phyloP scores from a whole-genome alignment of 208 protist species.

The Crithidia expoeki region DNA sequence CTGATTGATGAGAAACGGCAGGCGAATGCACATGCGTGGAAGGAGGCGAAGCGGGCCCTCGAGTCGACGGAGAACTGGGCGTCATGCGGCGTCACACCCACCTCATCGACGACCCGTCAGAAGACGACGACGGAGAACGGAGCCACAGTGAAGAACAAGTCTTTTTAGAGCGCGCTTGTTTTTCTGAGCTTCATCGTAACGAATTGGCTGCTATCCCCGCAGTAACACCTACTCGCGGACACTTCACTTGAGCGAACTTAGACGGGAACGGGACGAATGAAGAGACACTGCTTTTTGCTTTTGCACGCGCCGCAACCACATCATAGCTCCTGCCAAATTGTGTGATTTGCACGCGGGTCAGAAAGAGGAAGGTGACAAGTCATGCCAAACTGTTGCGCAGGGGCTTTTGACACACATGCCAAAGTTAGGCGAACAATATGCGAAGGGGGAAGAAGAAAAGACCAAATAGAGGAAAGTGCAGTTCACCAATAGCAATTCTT shows the following conservation, averaged over 20 bases:
- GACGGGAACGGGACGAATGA: too few relatives aligned
- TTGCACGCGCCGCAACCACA: too few relatives aligned
- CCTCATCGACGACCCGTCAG: slow-evolving; percentile 4
- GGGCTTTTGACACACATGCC: neutral
- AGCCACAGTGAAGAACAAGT: neutral
- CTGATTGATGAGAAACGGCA: slow-evolving; percentile 45
- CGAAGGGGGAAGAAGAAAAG: neutral
- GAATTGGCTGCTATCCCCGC: neutral
- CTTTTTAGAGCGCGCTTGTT: too few relatives aligned
- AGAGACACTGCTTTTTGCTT: too few relatives aligned
- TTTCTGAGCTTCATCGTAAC: too few relatives aligned
- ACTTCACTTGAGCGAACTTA: too few relatives aligned
- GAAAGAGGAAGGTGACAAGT: too few relatives aligned
- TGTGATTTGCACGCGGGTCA: too few relatives aligned
- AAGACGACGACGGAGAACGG: neutral
- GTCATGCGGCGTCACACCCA: neutral
- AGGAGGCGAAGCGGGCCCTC: slow-evolving; percentile 44
- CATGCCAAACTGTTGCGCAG: too few relatives aligned
- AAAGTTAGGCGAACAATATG: neutral
- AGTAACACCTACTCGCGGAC: neutral
- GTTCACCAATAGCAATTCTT: neutral
- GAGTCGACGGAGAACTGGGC: slow-evolving; percentile 26
- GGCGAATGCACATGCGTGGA: slow-evolving; percentile 40
- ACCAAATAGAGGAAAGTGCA: neutral
- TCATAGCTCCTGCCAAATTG: too few relatives aligned